Evolutionary conservation across 2,329 filamentous ascomycete species (phyloP), one percentile per base, ranked within the genome.

Genomic region (Aspergillus quadrilineatus): DNA sequence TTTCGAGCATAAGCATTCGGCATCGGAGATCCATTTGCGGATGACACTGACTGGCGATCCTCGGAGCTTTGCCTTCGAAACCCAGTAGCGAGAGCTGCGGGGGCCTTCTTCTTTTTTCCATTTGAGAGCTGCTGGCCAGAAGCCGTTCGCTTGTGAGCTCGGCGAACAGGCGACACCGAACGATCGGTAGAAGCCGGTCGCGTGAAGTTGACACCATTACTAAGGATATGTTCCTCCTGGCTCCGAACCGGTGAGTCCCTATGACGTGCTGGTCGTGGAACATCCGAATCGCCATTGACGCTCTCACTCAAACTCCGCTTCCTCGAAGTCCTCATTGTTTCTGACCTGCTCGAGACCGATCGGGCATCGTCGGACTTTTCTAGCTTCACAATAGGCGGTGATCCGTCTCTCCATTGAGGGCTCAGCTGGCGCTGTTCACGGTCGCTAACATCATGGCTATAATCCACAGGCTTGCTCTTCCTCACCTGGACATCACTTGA

Each of bases 41-140:
- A 78, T n/a, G 74, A 75, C 6, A 74, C 72, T 4, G 76, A 78
- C 29, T 73, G 69, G 15, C 75, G 69, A 57, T 79, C 78, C 61
- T 79, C 77, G 4, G 78, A 80, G 51, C 69, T 69, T 58, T 78
- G 77, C 37, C 77, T 71, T 51, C 66, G 69, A 29, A 70, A 72
- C 17, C 72, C 75, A n/a, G 75, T 73, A 34, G 74, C 62, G 17
- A 75, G 63, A 9, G 75, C 73, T 4, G 77, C 72, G 10, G 75
- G 74, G 2, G 70, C 67, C 57, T 76, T 79, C 58, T 68, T 73
- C 58, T 69, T 73, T 10, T 65, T 60, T 6, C 54, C 52, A n/a
- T 55, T 55, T 26, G 57, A 53, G 22, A 65, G 62, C 15, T 70
- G 72, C 17, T 70, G 68, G 15, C 71, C 71, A 28, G 74, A 76